Evolutionary conservation across 768 basidiomycete genomes (phyloP), one percentile per base, ranked within the genome.

Genomic region (Hirschioporus abietinus): DNA sequence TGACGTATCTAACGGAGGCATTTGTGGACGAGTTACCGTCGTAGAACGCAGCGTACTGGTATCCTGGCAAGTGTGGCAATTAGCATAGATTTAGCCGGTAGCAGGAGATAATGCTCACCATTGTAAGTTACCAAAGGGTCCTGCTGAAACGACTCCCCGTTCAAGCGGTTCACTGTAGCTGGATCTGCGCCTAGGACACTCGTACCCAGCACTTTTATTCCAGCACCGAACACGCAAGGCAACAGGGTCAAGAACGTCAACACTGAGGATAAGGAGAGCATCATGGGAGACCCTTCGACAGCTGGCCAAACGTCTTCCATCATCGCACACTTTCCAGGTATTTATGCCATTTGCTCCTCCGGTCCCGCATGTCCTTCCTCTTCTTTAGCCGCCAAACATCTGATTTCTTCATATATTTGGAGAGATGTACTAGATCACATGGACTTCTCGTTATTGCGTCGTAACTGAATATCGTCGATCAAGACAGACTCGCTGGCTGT

Each of bases 121-220:
- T 76, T 74, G 70, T 77, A 77, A 0, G 77, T 76, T 5, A 72
- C 72, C 1, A 77, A 63, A 1, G 74, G 70, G 64, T 80, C 76
- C 65, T 78, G 77, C 66, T 78, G 77, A 64, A 77, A 79, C 15
- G 77, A 76, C 67, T 78, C 78, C 1, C 77, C 78, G 52, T 78
- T 78, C 30, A 79, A 71, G 25, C 75, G 65, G 64, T 80, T 77
- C 2, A 74, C 73, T 1, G 77, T 78, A 64, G 72, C 72, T 5
- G 78, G 77, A 68, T 78, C 77, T 8, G 67, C 68, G 9, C 76
- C 76, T 15, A 78, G 70, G 0, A 72, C 70, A 8, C 74, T 74
- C 12, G 66, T 65, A 3, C 67, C 66, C 34, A 68, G 59, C 1
- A 74, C 68, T 61, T 61, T 61, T 12, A 61, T 52, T 20, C 42